Evolutionary conservation across 129 eudicot species (phyloP).

Genomic region (Glebionis coronaria): DNA sequence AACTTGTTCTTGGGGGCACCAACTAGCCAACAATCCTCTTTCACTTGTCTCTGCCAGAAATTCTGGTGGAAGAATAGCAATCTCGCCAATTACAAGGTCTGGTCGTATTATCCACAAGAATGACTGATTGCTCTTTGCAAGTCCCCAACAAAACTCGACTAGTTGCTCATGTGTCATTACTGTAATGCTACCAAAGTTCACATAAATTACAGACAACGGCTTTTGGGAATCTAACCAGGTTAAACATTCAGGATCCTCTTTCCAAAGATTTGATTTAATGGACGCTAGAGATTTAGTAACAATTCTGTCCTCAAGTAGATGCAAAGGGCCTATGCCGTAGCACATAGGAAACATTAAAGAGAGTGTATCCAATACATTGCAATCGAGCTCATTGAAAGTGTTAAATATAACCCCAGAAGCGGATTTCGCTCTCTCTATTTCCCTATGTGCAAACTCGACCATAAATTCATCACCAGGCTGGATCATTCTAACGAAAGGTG

Average conservation of each 20-base stretch:
- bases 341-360: slow-evolving; percentile 25
- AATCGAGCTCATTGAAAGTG: slow-evolving; percentile 31
- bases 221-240: too few species aligned
- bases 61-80: too few species aligned
- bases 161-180: too few species aligned
- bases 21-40: too few species aligned
- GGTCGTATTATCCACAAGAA: too few species aligned
- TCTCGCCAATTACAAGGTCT: too few species aligned
- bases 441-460: slow-evolving; percentile 12
- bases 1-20: too few species aligned
- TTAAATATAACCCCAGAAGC: slow-evolving; percentile 30
- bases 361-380: slow-evolving; percentile 20
- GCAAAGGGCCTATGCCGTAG: slow-evolving; percentile 38
- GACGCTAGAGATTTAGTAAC: slow-evolving; percentile 17
- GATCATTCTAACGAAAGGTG: slow-evolving; percentile 24
- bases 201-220: too few species aligned
- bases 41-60: too few species aligned
- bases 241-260: slow-evolving; percentile 36
- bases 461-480: slow-evolving; percentile 30
- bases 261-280: slow-evolving; percentile 43
- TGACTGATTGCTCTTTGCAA: too few species aligned
- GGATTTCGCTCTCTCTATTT: slow-evolving; percentile 21
- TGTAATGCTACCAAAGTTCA: too few species aligned
- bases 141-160: too few species aligned
- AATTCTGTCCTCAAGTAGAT: slow-evolving; percentile 22